Base-by-base conservation (phyloP, 2,329 filamentous ascomycete species). In the Neocucurbitaria cava region DNA sequence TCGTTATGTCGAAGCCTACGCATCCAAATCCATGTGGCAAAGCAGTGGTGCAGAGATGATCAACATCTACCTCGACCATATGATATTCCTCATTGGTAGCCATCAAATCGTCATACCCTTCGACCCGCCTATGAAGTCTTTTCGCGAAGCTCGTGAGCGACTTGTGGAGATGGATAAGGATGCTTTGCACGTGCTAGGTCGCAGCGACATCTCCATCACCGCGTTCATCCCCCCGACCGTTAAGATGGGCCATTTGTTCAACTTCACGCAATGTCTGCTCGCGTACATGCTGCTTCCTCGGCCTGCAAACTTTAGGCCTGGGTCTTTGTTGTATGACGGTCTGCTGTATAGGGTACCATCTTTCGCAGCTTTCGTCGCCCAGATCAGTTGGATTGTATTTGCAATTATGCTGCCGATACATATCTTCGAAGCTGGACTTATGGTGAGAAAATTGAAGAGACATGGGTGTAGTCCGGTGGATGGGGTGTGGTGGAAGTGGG, bases 1-100 rank as follows among this genome's bases (percentile, higher is more conserved):
- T 52, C 83, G 89, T 70, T 96, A 93, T 76, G 85, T 96, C n/a
- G 87, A 87, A 60, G 85, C 92, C 75, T 92, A 87, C 79, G 81
- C 79, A 71, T 75, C 80, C 15, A 79, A 91, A 40, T 83, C 87
- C 15, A 69, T 82, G 7, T 75, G 78, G 55, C 77, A 82, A 45
- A 83, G 88, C 45, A 78, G 84, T 52, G 78, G 80, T 18, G 86
- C 90, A 18, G 76, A 79, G 35, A 80, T 96, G 61, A 79, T 82
- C 49, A 88, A 92, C 71, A 80, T 96, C 57, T 81, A 82, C 28
- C 82, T 91, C 52, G 75, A 81, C 31, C 74, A 82, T 59, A 83
- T 97, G 77, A 84, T 80, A 31, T 81, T 94, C 65, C 68, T 65
- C 50, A 85, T 85, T 54, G 78, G 78, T 20, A 78, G 81, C 78